These are phyloP conservation scores for Aspergillus ochraceoroseus DNA, from an alignment of 2,329 filamentous ascomycete species.

Conservation along the genomic window DNA sequence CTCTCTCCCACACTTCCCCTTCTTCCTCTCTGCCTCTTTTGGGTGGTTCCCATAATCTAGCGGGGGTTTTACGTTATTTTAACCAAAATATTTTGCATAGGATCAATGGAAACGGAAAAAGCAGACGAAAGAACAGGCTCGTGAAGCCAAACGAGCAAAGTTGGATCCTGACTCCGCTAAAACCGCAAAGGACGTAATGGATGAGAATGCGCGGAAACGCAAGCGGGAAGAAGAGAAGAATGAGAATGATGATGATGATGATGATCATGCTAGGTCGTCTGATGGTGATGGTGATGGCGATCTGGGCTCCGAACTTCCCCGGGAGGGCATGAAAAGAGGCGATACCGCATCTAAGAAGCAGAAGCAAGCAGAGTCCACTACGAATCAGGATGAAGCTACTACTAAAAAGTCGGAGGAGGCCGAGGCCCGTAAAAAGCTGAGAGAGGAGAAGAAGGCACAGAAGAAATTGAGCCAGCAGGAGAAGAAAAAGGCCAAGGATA, in stretches of 20 bases:
- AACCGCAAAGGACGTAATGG: slow-evolving; percentile 88
- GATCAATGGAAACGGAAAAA: slow-evolving; percentile 95
- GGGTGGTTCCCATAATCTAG: too few relatives aligned
- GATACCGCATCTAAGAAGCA: slow-evolving; percentile 50
- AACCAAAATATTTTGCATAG: too few relatives aligned
- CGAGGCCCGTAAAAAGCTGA: slow-evolving; percentile 36
- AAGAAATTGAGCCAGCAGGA: slow-evolving; percentile 52
- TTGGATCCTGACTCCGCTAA: slow-evolving; percentile 86
- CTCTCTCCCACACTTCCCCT: slow-evolving; percentile 8
- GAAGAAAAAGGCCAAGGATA: slow-evolving; percentile 44
- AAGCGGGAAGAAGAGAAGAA: slow-evolving; percentile 61
- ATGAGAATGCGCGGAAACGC: slow-evolving; percentile 74
- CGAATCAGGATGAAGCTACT: slow-evolving; percentile 21
- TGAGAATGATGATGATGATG: slow-evolving; percentile 35
- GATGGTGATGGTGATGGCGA: slow-evolving; percentile 40
- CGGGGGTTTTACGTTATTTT: too few relatives aligned
- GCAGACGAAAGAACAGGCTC: slow-evolving; percentile 85
- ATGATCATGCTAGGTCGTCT: slow-evolving; percentile 39
- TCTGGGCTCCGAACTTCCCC: slow-evolving; percentile 49
- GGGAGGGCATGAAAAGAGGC: slow-evolving; percentile 56
- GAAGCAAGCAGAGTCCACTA: slow-evolving; percentile 43
- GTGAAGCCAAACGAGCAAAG: slow-evolving; percentile 78
- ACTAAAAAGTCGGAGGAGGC: slow-evolving; percentile 29
- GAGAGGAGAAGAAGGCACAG: slow-evolving; percentile 39
- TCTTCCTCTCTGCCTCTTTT: slow-evolving; percentile 17